These are phyloP conservation scores for Clarireedia paspali DNA, from an alignment of 2,329 filamentous ascomycete genomes.

Conservation along the genomic window DNA sequence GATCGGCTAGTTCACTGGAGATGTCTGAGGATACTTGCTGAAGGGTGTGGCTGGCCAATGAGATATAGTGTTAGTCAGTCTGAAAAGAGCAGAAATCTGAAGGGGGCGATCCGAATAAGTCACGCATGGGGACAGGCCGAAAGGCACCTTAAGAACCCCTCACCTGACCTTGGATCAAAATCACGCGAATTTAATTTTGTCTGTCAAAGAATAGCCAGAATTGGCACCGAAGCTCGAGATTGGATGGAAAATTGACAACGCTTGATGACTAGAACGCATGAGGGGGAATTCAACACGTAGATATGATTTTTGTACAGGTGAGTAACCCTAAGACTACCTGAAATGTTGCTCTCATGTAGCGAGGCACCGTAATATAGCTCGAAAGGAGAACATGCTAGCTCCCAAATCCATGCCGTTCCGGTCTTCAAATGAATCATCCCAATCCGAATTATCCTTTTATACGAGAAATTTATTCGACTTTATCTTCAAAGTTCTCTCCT, in stretches of 20 bases:
- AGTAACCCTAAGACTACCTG: conserved; percentile 26
- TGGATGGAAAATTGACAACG: not conserved
- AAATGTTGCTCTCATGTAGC: conserved; percentile 20
- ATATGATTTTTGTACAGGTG: conserved; percentile 28
- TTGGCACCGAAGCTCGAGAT: not conserved
- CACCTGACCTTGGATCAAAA: no score
- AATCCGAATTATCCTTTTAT: not conserved
- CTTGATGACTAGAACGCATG: not conserved
- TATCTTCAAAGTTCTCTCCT: conserved; percentile 97
- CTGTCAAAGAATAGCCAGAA: not conserved
- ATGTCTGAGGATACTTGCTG: no score
- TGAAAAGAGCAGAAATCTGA: no score
- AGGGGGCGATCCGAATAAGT: no score
- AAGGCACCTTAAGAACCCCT: no score
- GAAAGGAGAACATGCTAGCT: conserved; percentile 11
- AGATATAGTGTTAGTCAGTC: no score
- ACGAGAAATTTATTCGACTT: conserved; percentile 42
- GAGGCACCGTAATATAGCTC: conserved; percentile 14
- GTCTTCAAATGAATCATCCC: conserved; percentile 10
- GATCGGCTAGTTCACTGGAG: no score
- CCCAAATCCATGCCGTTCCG: conserved; percentile 16
- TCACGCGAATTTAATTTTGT: no score
- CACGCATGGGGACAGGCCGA: no score
- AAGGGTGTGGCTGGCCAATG: no score
- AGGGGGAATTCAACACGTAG: conserved; percentile 18